phyloP scores from a whole-genome alignment of 2,329 filamentous ascomycete species.

The Chalaropsis ovoidea region DNA sequence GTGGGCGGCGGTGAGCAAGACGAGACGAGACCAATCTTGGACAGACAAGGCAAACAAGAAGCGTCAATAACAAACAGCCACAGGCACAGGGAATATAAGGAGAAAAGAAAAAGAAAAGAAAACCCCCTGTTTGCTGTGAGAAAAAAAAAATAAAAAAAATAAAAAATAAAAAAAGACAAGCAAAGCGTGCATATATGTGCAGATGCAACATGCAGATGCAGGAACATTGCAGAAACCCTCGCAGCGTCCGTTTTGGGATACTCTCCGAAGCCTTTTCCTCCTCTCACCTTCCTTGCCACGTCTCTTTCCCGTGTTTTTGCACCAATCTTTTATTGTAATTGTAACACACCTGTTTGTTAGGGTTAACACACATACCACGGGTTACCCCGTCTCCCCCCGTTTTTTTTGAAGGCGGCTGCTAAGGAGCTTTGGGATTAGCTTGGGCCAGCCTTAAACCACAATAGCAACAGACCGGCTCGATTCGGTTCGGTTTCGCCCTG shows the following conservation, averaged over 20 bases:
- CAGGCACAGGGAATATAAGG: not conserved
- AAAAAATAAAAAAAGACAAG: not conserved
- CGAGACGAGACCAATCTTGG: not conserved
- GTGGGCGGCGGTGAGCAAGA: not conserved
- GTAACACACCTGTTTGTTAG: too few relatives aligned
- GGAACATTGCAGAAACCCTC: constrained; percentile 3
- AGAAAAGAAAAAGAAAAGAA: not conserved
- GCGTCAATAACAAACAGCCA: too few relatives aligned
- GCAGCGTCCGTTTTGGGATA: not conserved
- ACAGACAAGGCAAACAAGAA: not conserved
- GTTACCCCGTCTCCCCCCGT: not conserved
- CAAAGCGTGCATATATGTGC: not conserved
- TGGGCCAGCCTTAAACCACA: not conserved
- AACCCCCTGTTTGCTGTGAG: not conserved
- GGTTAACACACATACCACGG: too few relatives aligned
- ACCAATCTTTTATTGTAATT: too few relatives aligned
- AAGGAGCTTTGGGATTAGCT: not conserved
- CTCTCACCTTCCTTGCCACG: too few relatives aligned
- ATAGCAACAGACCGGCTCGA: not conserved
- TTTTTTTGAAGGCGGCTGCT: not conserved
- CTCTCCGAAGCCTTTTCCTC: too few relatives aligned
- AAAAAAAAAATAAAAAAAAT: not conserved
- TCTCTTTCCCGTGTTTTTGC: too few relatives aligned
- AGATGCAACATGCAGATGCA: constrained; percentile 8
- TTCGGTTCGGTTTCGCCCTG: not conserved